These are phyloP conservation scores for Polytrichum formosum DNA, from an alignment of 225 moss, liverwort and hornwort genomes.

Conservation along the genomic window DNA sequence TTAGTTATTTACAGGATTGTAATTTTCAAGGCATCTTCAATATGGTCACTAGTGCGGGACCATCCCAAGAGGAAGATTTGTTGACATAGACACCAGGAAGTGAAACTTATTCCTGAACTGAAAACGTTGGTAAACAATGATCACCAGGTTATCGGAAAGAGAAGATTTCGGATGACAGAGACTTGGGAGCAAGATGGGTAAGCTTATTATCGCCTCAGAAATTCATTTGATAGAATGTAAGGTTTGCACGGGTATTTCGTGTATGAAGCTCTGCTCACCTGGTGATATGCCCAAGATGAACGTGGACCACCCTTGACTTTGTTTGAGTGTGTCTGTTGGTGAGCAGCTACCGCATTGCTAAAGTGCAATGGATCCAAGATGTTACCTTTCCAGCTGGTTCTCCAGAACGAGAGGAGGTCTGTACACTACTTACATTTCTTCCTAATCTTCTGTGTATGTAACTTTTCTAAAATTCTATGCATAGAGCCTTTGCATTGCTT, in stretches of 20 bases:
- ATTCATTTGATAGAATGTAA: no score
- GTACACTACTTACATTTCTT: constrained; percentile 1
- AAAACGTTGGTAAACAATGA: no score
- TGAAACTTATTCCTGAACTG: no score
- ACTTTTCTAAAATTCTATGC: background rate
- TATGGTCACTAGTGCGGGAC: background rate
- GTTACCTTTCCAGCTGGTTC: constrained; percentile 49
- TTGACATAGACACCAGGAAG: background rate
- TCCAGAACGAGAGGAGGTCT: constrained; percentile 63
- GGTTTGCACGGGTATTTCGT: no score
- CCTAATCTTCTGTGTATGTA: background rate
- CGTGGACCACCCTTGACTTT: background rate
- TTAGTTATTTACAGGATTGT: constrained; percentile 12
- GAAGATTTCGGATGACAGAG: constrained; percentile 69
- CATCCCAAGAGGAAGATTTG: background rate
- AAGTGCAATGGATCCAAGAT: constrained; percentile 86
- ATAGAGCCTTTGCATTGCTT: background rate
- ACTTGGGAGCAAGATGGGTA: constrained; percentile 97
- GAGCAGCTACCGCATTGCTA: constrained; percentile 79
- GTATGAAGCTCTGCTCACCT: no score
- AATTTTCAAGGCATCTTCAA: background rate
- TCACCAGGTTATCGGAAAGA: constrained; percentile 70
- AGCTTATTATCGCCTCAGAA: background rate
- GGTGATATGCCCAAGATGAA: no score
- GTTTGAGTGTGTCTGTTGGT: background rate